phyloP scores from a whole-genome alignment of 768 basidiomycete genomes.

The Auriscalpium orientale region DNA sequence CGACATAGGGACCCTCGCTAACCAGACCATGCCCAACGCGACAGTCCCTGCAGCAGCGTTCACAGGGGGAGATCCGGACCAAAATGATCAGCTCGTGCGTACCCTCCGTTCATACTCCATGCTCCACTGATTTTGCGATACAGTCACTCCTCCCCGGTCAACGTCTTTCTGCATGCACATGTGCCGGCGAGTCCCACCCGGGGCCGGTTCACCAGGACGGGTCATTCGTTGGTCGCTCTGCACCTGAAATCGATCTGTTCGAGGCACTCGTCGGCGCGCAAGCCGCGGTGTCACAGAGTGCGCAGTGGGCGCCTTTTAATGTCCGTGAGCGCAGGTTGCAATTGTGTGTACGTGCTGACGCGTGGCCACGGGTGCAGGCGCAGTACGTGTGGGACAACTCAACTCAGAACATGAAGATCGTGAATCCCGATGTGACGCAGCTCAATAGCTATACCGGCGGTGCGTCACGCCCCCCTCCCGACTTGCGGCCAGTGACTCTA shows the following conservation, averaged over 20 bases:
- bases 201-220: conserved; percentile 77
- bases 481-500: too few species aligned
- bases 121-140: not conserved
- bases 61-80: conserved; percentile 43
- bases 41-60: conserved; percentile 61
- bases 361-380: conserved; percentile 61
- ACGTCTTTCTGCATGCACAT: conserved; percentile 82
- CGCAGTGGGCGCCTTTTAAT: conserved; percentile 62
- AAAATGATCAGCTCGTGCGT: conserved; percentile 39
- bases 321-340: not conserved
- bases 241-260: conserved; percentile 88
- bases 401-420: conserved; percentile 49
- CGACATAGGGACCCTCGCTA: conserved; percentile 48
- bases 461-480: not conserved
- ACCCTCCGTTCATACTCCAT: conserved; percentile 56
- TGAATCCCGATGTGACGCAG: conserved; percentile 42
- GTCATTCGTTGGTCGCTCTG: conserved; percentile 65
- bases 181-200: conserved; percentile 77
- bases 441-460: conserved; percentile 66
- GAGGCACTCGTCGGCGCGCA: conserved; percentile 64
- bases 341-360: not conserved
- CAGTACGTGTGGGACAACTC: conserved; percentile 64
- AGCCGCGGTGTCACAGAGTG: conserved; percentile 74
- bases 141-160: conserved; percentile 75
- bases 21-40: conserved; percentile 68